Base-by-base conservation (phyloP, 2,329 filamentous ascomycete species). In the Emmonsia crescens region DNA sequence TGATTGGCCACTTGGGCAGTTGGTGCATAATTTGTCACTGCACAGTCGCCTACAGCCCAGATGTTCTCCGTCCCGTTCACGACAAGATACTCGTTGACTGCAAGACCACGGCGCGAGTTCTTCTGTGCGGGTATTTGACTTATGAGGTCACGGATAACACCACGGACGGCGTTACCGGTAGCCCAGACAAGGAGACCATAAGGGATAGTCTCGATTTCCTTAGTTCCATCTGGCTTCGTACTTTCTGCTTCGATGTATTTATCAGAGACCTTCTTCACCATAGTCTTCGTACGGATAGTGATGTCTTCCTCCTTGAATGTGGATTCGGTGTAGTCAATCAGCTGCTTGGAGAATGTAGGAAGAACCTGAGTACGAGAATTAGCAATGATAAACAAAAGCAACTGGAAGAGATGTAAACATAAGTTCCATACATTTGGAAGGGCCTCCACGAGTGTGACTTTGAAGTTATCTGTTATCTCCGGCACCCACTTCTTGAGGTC, bases 301-400 rank as follows among this genome's bases (percentile, higher is more conserved):
- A 99, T 99, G 74, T 91, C 92, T 79, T 99, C 94, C 81, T 99
- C 94, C 79, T 96, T 94, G 82, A 99, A 95, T 55, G 93, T 96
- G 78, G 92, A 93, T 80, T 99, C 94, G 69, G 94, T 99, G 83
- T 99, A 99, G 72, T 99, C 94, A 73, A 99, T 97, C 72, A 99
- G 83, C 78, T 96, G 91, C 84, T 97, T 97, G 75, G 91, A 96
- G 83, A 99, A 99, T 83, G 92, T 96, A 71, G 94, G 94, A 67
- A 99, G 84, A 59, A 96, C 79, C 76, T 77, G 59, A 9, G 8
- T n/a, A 49, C 14, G 16, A 61, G 10, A n/a, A 36, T 59, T 55
- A 62, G 59, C 16, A 66, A 65, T 49, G 64, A 54, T 14, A 14
- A 36, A 40, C n/a, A 38, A 36, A 14, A 36, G 27, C n/a, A 38